Base-by-base conservation (phyloP, 1,284 basidiomycete genomes). In the Sanguinoderma infundibulare region DNA sequence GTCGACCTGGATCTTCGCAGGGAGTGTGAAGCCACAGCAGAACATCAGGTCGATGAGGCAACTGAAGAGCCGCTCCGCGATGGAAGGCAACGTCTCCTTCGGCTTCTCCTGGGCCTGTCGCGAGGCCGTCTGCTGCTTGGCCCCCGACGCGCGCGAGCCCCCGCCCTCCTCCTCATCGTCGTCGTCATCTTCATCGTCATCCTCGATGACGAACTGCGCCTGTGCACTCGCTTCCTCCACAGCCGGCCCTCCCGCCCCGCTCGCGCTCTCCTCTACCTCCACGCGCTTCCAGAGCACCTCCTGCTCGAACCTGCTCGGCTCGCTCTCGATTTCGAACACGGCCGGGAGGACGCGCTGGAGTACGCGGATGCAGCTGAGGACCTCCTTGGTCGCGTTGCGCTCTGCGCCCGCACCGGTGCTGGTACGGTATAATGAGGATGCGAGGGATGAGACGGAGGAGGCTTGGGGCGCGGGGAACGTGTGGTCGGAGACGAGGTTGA, bases 21-120 rank as follows among this genome's bases (percentile, higher is more conserved):
- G 92, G 15, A 97, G 79, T 0, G 93, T 96, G 72, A 97, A 96
- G 12, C 93, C 94, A 68, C 93, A 96, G 71, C 93, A 95, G 75
- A 96, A 98, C 39, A 96, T 75, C 30, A 97, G 79, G 72, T 97
- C 95, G 62, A 95, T 84, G 7, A 93, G 78, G 63, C 88, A 87
- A 67, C 83, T 86, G 68, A 96, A 91, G 28, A 97, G 77, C 63
- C 85, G 83, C 71, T 96, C 93, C 1, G 88, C 91, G 1, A 96
- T 77, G 9, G 91, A 90, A 1, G 94, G 93, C 26, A 87, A 71
- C 15, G 79, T 79, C 67, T 84, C 86, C 70, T 70, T 82, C 52
- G 77, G 57, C 53, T 75, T 77, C 55, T 73, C 67, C 47, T 69
- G 52, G 61, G 74, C 61, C 22, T 66, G 54, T 34, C 63, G 61